Evolutionary conservation across 2,329 filamentous ascomycete genomes (phyloP), one percentile per base, ranked within the genome.

Genomic region (Penicillium rolfsii): DNA sequence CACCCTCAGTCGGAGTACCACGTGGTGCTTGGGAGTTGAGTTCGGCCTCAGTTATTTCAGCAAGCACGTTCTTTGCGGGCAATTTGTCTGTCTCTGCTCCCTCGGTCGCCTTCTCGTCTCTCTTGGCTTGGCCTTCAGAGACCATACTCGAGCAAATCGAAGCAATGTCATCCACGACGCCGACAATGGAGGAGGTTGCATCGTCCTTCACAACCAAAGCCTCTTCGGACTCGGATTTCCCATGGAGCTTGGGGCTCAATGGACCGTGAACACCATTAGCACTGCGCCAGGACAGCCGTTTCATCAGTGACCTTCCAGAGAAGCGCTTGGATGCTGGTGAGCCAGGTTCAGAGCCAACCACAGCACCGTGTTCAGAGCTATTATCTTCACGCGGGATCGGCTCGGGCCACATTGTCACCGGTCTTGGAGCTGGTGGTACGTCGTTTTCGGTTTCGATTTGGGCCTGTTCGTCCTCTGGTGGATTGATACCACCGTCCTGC

Each of bases 301-400:
- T 71, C 52, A 71, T 60, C 14, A 71, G 52, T 9, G 71, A 71
- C 22, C 57, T 62, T 55, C 76, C 70, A 59, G 74, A 72, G 38
- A 76, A 48, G 40, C 70, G 61, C 61, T 74, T 72, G 11, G 73
- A 74, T 53, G 70, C 64, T 57, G 69, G 58, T 45, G 74, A 66
- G 24, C 66, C 68, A 26, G 66, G 64, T 46, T 80, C 73, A 3
- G 72, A 74, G 35, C 75, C 73, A 64, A 81, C 67, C 70, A 79
- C 71, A 33, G 90, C 90, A 3, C 89, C 91, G 22, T 91, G 81
- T 1, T 90, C 91, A 2, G 89, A 91, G 60, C 85, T 83, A 22
- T 84, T 82, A 16, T 82, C 81, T 5, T 84, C 79, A 59, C 60
- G 57, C 54, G 70, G 11, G 16, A 22, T 33, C 9, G 43, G 45